Evolutionary conservation across 352 stramenopile genomes (phyloP).

Genomic region (Blastocystis sp.): DNA sequence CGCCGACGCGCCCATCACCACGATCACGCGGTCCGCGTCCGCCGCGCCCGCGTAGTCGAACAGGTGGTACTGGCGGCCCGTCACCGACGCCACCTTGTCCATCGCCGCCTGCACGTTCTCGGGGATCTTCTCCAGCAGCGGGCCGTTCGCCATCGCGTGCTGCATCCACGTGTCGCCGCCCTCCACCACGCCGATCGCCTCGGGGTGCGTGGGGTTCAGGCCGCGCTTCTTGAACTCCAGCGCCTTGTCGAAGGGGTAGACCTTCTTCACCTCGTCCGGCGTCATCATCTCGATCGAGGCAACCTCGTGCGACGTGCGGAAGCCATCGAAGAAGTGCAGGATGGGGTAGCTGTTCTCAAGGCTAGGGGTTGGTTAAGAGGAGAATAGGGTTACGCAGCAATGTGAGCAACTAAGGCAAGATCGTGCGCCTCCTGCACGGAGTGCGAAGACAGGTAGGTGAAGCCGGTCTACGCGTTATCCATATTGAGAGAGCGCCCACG

Average conservation of each 20-base stretch:
- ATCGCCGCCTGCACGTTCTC: conserved; percentile 79
- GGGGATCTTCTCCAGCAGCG: conserved; percentile 71
- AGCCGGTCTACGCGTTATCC: conserved; percentile 77
- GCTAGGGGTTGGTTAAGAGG: background rate
- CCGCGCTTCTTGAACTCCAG: conserved; percentile 71
- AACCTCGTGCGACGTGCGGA: conserved; percentile 76
- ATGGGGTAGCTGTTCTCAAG: conserved; percentile 75
- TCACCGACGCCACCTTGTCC: conserved; percentile 78
- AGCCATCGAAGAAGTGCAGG: conserved; percentile 81
- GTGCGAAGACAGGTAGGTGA: conserved; percentile 77
- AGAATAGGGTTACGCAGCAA: conserved; percentile 73
- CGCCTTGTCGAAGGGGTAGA: conserved; percentile 71
- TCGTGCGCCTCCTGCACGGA: conserved; percentile 80
- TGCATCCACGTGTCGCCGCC: conserved; percentile 55
- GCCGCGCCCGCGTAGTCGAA: conserved; percentile 79
- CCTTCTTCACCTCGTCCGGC: conserved; percentile 74
- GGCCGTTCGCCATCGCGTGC: conserved; percentile 18
- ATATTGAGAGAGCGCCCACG: conserved; percentile 76
- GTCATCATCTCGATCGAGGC: conserved; percentile 77
- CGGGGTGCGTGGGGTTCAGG: conserved; percentile 47
- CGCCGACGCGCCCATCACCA: conserved; percentile 77
- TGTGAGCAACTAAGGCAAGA: conserved; percentile 78
- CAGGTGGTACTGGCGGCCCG: conserved; percentile 79
- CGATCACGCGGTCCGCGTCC: conserved; percentile 78
- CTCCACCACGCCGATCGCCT: conserved; percentile 13